Percentiles rank a stretch among this genome's conserved stretches.
Evolutionary conservation across 352 stramenopile genomes (phyloP).

Genomic region (Globisporangium middletonii): DNA sequence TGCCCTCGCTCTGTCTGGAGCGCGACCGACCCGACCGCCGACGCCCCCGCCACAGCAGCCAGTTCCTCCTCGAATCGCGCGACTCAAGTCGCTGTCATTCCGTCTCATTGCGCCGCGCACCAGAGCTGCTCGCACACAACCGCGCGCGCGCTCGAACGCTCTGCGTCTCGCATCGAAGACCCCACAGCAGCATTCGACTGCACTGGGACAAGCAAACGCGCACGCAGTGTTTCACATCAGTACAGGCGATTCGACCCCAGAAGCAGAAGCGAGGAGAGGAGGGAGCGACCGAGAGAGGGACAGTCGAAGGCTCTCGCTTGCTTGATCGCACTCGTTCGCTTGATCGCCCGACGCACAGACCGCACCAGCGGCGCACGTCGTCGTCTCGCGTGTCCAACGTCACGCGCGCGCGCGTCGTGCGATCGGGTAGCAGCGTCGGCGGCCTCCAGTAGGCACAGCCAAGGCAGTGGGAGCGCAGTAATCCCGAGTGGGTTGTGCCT

Average conservation of each 20-base stretch:
- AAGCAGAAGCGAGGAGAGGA: background rate
- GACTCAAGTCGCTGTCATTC: constrained; percentile 1
- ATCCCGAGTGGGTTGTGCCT: background rate
- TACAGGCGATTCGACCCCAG: background rate
- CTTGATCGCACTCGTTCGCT: background rate
- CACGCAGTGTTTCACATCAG: background rate
- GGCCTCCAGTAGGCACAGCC: background rate
- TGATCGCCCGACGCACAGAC: background rate
- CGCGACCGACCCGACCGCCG: no score
- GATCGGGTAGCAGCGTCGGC: background rate
- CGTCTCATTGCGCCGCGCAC: no score
- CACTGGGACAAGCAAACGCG: no score
- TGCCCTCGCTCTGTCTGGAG: background rate
- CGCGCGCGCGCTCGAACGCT: no score
- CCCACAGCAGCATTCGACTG: no score
- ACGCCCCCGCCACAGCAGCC: background rate
- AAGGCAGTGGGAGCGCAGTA: constrained; percentile 1
- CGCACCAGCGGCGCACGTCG: background rate
- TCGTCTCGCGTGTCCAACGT: background rate
- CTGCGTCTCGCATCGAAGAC: no score
- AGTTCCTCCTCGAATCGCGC: background rate
- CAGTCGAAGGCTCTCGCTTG: background rate
- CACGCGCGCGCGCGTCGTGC: background rate
- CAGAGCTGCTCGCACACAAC: no score
- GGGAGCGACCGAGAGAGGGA: background rate